Evolutionary conservation across 2,329 filamentous ascomycete genomes (phyloP).

Genomic region (Hortaea werneckii): DNA sequence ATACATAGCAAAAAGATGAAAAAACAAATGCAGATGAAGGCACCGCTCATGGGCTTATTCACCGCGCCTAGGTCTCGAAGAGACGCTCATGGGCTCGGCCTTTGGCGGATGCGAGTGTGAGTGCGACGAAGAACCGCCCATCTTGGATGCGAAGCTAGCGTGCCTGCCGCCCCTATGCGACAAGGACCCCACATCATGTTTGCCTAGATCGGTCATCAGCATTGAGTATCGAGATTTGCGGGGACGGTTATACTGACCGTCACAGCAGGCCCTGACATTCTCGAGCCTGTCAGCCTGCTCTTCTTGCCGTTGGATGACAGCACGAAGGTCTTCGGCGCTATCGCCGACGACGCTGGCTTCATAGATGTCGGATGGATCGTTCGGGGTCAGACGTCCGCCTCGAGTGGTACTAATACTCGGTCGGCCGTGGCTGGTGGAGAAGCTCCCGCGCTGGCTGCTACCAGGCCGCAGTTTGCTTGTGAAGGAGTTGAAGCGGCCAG

Average conservation of each 20-base stretch:
- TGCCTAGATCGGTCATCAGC: constrained; percentile 26
- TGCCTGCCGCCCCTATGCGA: constrained; percentile 13
- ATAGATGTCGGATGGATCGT: constrained; percentile 25
- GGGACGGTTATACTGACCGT: constrained; percentile 56
- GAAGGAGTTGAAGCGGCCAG: constrained; percentile 28
- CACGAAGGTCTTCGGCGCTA: constrained; percentile 66
- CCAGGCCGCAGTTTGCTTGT: constrained; percentile 14
- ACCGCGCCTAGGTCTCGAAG: constrained; percentile 6
- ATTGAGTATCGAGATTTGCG: background rate
- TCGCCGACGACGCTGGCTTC: constrained; percentile 53
- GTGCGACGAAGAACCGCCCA: background rate
- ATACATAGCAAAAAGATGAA: background rate
- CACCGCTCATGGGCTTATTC: constrained; percentile 3
- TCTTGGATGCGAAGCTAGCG: background rate
- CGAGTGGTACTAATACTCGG: background rate
- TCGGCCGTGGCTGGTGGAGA: constrained; percentile 6
- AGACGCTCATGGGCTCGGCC: constrained; percentile 8
- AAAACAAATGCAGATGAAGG: background rate
- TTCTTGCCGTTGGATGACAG: constrained; percentile 68
- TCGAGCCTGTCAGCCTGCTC: constrained; percentile 70
- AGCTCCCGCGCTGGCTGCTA: constrained; percentile 14
- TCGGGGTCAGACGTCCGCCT: constrained; percentile 3
- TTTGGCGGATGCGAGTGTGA: constrained; percentile 4
- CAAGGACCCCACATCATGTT: constrained; percentile 42
- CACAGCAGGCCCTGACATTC: constrained; percentile 94